These are phyloP conservation scores for Neurospora sp. DNA, from an alignment of 495 filamentous ascomycete genomes.

Conservation along the genomic window DNA sequence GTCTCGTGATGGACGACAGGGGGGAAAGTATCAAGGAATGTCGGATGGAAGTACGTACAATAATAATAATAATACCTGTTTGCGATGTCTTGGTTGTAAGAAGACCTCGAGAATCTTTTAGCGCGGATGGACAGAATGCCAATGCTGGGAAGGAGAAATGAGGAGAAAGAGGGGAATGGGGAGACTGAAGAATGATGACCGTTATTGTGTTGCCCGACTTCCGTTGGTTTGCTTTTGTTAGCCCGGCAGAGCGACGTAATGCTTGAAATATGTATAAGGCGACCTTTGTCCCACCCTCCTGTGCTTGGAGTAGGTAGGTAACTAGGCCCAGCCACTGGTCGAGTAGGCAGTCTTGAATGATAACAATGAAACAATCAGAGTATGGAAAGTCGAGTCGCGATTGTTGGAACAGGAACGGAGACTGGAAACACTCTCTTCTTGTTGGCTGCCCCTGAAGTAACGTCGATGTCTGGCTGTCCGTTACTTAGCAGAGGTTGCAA, in stretches of 20 bases:
- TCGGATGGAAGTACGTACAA: not conserved
- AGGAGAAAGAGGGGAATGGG: slow-evolving; percentile 12
- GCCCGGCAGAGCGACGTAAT: not conserved
- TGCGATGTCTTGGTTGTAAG: not conserved
- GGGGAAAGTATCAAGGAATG: not conserved
- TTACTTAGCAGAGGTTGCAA: not conserved
- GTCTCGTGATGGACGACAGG: not conserved
- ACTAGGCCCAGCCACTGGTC: not conserved
- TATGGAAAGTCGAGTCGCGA: not conserved
- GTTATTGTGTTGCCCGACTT: not conserved
- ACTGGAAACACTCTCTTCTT: not conserved
- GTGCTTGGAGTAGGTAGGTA: not conserved
- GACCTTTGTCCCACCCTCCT: not conserved
- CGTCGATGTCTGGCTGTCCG: not conserved
- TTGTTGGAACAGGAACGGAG: not conserved
- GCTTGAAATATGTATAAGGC: not conserved
- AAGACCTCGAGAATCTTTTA: not conserved
- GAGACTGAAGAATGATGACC: not conserved
- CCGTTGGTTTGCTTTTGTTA: not conserved
- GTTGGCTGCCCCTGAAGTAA: not conserved
- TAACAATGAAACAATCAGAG: not conserved
- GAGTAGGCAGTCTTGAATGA: not conserved
- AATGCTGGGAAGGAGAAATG: slow-evolving; percentile 15
- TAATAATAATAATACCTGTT: not conserved
- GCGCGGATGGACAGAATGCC: slow-evolving; percentile 5